Percentiles rank a stretch among this genome's conserved stretches.
phyloP scores from a whole-genome alignment of 2,329 filamentous ascomycete genomes.

The Metarhizium sp. region DNA sequence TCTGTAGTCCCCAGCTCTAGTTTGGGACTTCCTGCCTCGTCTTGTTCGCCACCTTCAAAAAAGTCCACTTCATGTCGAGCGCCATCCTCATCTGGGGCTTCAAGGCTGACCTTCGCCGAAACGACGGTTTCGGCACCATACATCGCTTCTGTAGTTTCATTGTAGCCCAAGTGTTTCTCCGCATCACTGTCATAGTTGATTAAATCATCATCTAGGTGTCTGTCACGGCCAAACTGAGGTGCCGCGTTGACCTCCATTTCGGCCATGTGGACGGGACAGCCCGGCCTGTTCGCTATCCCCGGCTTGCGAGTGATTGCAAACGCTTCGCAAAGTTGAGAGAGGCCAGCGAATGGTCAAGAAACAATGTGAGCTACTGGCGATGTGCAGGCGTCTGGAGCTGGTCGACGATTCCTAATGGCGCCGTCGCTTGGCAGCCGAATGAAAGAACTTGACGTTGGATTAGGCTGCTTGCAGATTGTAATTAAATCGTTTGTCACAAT shows the following conservation, averaged over 20 bases:
- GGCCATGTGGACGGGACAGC: slow-evolving; percentile 11
- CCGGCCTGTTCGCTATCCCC: neutral
- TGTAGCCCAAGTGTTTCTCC: slow-evolving; percentile 1
- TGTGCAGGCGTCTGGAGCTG: neutral
- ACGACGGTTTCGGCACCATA: neutral
- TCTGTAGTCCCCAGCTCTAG: slow-evolving; percentile 5
- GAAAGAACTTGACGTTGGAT: neutral
- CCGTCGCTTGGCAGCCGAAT: neutral
- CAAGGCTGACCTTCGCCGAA: neutral
- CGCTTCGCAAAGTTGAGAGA: no score
- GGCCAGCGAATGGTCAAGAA: no score
- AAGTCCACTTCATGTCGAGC: slow-evolving; percentile 8
- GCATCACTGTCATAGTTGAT: slow-evolving; percentile 28
- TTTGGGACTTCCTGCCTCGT: neutral
- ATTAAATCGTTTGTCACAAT: neutral
- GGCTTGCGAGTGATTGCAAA: neutral
- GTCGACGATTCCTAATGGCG: neutral
- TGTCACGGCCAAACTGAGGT: slow-evolving; percentile 15
- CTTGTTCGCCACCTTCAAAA: slow-evolving; percentile 2
- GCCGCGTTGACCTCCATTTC: slow-evolving; percentile 23
- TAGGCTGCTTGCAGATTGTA: neutral
- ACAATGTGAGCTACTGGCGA: neutral
- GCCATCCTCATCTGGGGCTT: slow-evolving; percentile 3
- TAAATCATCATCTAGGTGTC: slow-evolving; percentile 22
- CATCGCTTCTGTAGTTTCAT: neutral